Evolutionary conservation across 306 rosid genomes (phyloP).

Genomic region (Herpetospermum pedunculosum): DNA sequence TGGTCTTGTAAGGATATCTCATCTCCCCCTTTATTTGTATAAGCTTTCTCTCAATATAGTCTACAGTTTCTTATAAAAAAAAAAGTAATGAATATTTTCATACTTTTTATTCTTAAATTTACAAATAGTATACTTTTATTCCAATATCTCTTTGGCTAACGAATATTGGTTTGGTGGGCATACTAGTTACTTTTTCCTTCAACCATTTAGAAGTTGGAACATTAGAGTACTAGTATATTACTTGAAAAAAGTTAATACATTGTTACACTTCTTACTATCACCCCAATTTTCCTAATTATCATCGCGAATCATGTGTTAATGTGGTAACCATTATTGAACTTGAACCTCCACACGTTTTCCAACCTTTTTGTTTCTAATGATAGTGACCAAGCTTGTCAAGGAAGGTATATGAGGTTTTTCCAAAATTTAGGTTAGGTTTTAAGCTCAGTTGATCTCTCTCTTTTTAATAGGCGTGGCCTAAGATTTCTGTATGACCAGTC

Average conservation of each 20-base stretch:
- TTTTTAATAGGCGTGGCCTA: background rate
- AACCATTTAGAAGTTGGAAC: background rate
- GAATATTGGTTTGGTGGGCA: background rate
- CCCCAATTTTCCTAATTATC: background rate
- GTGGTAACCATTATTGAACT: background rate
- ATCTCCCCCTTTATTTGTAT: background rate
- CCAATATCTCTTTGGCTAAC: background rate
- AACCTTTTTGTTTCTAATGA: background rate
- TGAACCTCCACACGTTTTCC: background rate
- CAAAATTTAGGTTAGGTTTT: background rate
- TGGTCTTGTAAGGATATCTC: background rate
- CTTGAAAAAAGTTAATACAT: background rate
- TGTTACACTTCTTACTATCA: background rate
- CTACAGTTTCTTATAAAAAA: background rate
- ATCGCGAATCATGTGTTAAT: background rate
- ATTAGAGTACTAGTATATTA: background rate
- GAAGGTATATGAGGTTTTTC: background rate
- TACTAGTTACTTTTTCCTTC: background rate
- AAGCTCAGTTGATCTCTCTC: background rate
- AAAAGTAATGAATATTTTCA: background rate
- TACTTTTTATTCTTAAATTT: background rate
- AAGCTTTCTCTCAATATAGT: background rate
- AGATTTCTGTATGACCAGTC: slow-evolving; percentile 8
- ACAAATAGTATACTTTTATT: background rate
- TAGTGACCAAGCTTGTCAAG: background rate